Evolutionary conservation across 2,329 filamentous ascomycete species (phyloP).

Genomic region (Akanthomyces uredinophilus): DNA sequence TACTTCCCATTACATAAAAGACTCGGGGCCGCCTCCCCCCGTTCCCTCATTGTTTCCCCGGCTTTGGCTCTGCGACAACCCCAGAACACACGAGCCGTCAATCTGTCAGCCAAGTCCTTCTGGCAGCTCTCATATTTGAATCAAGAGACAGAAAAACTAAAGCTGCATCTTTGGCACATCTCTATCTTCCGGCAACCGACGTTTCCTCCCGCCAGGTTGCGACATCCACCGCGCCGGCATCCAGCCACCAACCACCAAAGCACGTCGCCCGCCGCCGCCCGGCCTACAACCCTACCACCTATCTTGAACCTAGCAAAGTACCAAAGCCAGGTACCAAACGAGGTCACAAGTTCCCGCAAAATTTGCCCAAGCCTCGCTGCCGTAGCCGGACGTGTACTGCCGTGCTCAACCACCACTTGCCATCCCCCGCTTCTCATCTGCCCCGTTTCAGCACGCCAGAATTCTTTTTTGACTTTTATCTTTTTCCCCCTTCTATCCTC

Average conservation of each 20-base stretch:
- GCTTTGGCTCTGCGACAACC: constrained; percentile 12
- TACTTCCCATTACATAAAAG: constrained; percentile 21
- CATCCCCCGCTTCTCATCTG: constrained; percentile 3
- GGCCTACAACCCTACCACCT: background rate
- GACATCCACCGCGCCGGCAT: background rate
- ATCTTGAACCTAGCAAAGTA: background rate
- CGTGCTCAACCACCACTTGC: background rate
- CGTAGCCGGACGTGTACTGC: constrained; percentile 3
- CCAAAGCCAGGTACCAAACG: background rate
- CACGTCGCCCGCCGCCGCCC: constrained; percentile 12
- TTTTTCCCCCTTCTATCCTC: background rate
- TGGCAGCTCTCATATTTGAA: background rate
- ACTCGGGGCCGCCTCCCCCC: constrained; percentile 12
- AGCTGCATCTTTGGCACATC: background rate
- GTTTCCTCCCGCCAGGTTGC: background rate
- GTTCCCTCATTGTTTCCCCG: background rate
- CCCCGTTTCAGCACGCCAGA: background rate
- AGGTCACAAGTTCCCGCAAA: constrained; percentile 13
- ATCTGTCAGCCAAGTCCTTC: constrained; percentile 2
- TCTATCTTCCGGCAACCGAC: background rate
- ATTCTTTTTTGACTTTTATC: background rate
- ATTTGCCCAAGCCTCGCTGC: constrained; percentile 5
- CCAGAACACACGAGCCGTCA: background rate
- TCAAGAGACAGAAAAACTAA: background rate
- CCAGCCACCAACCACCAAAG: constrained; percentile 8